Evolutionary conservation across 257 asterid genomes (phyloP).

Genomic region (Solanum clarkiae): DNA sequence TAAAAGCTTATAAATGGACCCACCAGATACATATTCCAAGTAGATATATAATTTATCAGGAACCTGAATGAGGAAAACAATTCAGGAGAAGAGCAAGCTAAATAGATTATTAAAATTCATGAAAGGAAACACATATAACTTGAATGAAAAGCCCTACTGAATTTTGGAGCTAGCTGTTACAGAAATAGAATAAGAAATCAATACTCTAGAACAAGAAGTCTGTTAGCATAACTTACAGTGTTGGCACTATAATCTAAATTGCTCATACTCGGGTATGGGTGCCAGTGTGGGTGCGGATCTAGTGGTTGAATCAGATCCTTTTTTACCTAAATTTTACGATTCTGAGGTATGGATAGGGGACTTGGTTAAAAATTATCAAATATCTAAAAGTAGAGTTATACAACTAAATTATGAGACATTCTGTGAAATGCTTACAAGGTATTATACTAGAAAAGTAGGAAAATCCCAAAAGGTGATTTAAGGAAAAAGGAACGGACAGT

Average conservation of each 20-base stretch:
- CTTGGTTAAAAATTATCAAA: background rate
- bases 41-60: constrained; percentile 70
- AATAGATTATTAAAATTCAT: background rate
- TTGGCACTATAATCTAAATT: background rate
- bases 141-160: background rate
- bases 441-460: background rate
- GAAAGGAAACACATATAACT: background rate
- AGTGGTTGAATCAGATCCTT: background rate
- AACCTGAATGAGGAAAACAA: constrained; percentile 38
- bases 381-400: background rate
- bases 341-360: background rate
- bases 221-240: background rate
- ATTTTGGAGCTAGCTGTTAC: background rate
- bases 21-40: constrained; percentile 95
- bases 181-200: background rate
- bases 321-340: background rate
- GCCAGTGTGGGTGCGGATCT: background rate
- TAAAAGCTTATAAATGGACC: constrained; percentile 84
- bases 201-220: background rate
- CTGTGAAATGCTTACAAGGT: background rate
- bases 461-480: background rate
- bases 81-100: constrained; percentile 3
- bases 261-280: background rate
- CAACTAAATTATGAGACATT: background rate
- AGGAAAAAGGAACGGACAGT: background rate